These are phyloP conservation scores for Pythium rishiriense DNA, from an alignment of 352 stramenopile genomes.

Conservation along the genomic window DNA sequence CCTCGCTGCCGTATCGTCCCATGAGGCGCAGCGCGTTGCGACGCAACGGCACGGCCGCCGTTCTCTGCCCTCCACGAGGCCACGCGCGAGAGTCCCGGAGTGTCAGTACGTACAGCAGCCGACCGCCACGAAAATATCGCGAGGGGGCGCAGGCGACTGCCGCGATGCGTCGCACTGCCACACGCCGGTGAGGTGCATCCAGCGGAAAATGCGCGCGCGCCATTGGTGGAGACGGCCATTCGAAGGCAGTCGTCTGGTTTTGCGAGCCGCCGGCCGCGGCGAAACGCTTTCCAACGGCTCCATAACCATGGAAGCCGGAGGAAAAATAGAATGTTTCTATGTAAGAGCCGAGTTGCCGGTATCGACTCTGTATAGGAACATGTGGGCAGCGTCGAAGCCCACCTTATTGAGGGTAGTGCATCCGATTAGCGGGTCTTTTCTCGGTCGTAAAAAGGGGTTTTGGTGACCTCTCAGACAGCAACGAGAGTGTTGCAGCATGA, in stretches of 20 bases:
- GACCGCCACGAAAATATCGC: not conserved
- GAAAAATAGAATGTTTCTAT: slow-evolving; percentile 27
- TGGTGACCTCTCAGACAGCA: slow-evolving; percentile 2
- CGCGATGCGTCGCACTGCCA: not conserved
- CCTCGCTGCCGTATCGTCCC: not conserved
- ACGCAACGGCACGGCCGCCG: not conserved
- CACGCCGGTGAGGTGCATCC: not conserved
- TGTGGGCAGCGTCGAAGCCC: not conserved
- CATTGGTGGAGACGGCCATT: slow-evolving; percentile 14
- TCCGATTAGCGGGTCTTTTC: not conserved
- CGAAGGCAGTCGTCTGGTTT: slow-evolving; percentile 8
- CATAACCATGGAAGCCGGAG: not conserved
- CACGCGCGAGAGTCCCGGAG: not conserved
- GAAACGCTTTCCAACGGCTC: slow-evolving; percentile 33
- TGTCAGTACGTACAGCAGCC: not conserved
- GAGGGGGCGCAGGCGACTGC: not conserved
- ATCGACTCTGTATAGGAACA: slow-evolving; percentile 24
- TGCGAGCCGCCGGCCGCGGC: not conserved
- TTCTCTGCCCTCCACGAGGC: not conserved
- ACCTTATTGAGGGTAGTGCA: not conserved
- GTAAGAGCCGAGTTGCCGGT: slow-evolving; percentile 10
- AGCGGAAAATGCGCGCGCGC: slow-evolving; percentile 11
- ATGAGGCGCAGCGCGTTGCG: not conserved
- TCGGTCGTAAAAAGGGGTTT: not conserved
- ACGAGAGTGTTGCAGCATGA: slow-evolving; percentile 5